Conservation (phyloP, 2,329 filamentous ascomycete species). For the Geosmithia flava region DNA sequence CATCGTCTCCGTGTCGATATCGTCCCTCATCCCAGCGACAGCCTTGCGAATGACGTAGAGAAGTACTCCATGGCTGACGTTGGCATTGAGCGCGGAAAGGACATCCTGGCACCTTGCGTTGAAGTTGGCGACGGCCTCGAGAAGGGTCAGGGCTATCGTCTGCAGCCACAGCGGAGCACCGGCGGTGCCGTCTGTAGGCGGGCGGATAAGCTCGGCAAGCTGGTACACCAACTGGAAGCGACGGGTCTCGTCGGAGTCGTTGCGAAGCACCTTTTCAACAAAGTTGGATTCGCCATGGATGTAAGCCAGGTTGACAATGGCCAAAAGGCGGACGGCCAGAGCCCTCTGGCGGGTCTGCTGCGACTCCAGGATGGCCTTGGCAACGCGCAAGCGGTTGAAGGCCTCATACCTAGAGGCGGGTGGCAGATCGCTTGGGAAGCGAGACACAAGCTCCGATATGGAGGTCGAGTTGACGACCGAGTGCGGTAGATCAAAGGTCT, state of each 20-base stretch:
- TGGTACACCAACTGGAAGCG: slow-evolving; percentile 86
- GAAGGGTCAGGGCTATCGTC: slow-evolving; percentile 64
- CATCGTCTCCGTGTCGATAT: slow-evolving; percentile 38
- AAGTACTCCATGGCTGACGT: slow-evolving; percentile 90
- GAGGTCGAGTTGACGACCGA: slow-evolving; percentile 36
- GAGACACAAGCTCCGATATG: slow-evolving; percentile 43
- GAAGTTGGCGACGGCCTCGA: slow-evolving; percentile 78
- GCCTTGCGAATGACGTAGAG: slow-evolving; percentile 89
- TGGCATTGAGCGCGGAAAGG: slow-evolving; percentile 81
- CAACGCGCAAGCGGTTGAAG: slow-evolving; percentile 69
- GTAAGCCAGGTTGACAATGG: slow-evolving; percentile 83
- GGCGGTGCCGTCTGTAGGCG: slow-evolving; percentile 55
- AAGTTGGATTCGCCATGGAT: slow-evolving; percentile 78
- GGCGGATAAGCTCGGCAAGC: slow-evolving; percentile 81
- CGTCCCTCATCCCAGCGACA: slow-evolving; percentile 63
- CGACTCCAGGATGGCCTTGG: slow-evolving; percentile 64
- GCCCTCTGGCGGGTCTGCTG: slow-evolving; percentile 59
- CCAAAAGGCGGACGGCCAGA: slow-evolving; percentile 69
- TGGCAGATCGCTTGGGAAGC: slow-evolving; percentile 53
- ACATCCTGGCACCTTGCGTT: slow-evolving; percentile 70
- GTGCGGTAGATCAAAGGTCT: slow-evolving; percentile 53
- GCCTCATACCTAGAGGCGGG: slow-evolving; percentile 68
- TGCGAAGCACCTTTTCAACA: slow-evolving; percentile 70
- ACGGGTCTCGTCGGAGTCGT: slow-evolving; percentile 81
- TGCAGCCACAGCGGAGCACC: slow-evolving; percentile 66